Evolutionary conservation across 2,329 filamentous ascomycete species (phyloP), one percentile per base, ranked within the genome.

Genomic region (Pseudopithomyces maydicus): DNA sequence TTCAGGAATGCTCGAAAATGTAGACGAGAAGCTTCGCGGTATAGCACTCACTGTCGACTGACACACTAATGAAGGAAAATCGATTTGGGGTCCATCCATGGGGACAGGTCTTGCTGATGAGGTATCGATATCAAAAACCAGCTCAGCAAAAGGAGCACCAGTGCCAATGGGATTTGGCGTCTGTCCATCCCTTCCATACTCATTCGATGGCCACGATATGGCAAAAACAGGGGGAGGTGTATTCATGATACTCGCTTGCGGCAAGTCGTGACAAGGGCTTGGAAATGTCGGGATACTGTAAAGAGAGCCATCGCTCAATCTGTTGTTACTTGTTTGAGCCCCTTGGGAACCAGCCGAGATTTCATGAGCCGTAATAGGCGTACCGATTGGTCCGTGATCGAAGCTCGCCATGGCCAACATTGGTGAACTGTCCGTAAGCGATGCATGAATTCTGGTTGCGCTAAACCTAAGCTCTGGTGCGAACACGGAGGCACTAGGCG

Each of bases 191-290:
- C 51, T 52, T n/a, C 51, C 51, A 12, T 62, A 52, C 6, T 59
- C 46, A 2, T 41, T 47, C 3, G 47, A 55, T 11, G 67, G 63
- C 12, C 62, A 55, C 1, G 85, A 80, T 1, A 83, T 84, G 63
- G 89, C 86, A 1, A 83, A 74, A 23, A 82, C 88, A n/a, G 80
- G 70, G 6, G 66, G 71, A 79, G 69, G 83, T 77, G 67, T 79
- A 52, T 70, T 71, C 1, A 79, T 76, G 6, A 79, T 81, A 6
- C 79, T 81, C 26, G 78, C 74, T 10, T 74, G 95, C 61, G 97
- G 97, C 70, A 93, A 89, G 10, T 91, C 87, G 73, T 97, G 91
- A 79, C 92, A 97, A 77, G 86, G 88, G 7, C 80, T 97, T 76
- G 93, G 90, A 80, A 80, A 77, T 3, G 54, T 71, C 2, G 75